Conservation (phyloP, 306 rosid genomes). For the Cajanus cajan region DNA sequence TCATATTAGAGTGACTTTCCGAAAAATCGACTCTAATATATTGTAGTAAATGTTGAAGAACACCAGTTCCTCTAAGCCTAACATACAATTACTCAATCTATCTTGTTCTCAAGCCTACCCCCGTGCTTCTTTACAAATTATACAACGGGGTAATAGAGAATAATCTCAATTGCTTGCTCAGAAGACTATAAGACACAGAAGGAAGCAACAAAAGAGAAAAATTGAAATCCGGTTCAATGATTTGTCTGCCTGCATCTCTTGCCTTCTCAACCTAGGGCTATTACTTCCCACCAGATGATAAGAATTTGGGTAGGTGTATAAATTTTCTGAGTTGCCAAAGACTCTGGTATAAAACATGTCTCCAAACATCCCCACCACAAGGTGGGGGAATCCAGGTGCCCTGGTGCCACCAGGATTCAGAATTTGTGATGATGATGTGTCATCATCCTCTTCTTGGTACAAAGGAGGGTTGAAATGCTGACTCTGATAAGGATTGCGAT, state of each 20-base stretch:
- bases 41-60: not conserved
- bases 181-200: constrained; percentile 80
- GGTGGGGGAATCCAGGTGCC: constrained; percentile 54
- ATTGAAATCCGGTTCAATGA: constrained; percentile 80
- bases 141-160: constrained; percentile 30
- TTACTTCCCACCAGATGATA: constrained; percentile 46
- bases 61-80: not conserved
- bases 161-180: constrained; percentile 33
- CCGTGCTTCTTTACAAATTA: constrained; percentile 35
- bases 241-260: constrained; percentile 79
- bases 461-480: constrained; percentile 44
- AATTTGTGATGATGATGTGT: constrained; percentile 41
- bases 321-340: constrained; percentile 64
- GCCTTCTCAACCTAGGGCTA: constrained; percentile 72
- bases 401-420: constrained; percentile 40
- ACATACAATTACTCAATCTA: not conserved
- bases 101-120: not conserved
- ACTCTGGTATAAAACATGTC: constrained; percentile 60
- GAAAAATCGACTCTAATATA: constrained; percentile 10
- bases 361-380: constrained; percentile 64
- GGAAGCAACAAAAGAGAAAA: constrained; percentile 75
- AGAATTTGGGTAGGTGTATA: constrained; percentile 50
- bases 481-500: constrained; percentile 76
- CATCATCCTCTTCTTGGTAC: constrained; percentile 47
- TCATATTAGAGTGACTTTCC: not conserved